Evolutionary conservation across 257 asterid genomes (phyloP), one percentile per base, ranked within the genome.

Genomic region (Mitragyna speciosa): DNA sequence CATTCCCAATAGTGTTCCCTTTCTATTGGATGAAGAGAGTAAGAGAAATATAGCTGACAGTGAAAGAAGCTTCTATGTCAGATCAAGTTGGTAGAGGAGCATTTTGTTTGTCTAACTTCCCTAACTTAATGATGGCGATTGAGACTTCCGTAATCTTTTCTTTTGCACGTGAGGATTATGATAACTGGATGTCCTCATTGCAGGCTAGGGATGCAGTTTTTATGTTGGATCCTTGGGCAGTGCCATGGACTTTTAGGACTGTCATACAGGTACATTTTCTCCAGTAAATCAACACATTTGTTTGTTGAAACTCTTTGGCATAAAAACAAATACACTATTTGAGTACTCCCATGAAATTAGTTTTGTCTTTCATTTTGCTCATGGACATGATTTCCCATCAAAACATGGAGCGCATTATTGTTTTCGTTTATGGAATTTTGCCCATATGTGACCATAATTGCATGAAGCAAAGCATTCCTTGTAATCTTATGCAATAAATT

Each of bases 231-330:
- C 98, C 91, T 4, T 94, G 97, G 98, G 82, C 77, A 69, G 97
- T 92, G 72, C 95, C 95, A 30, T 92, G 97, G 96, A 88, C 89
- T 70, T 95, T 93, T 33, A 92, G 88, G 87, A 94, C 95, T 51
- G 88, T 94, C 80, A 81, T 36, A 43, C 92, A 92, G 90, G 97
- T 73, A 31, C 41, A 33, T 28, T 24, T 28, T 72, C 26, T 47
- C n/a, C 39, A 6, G 12, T 48, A 47, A 24, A 36, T 9, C 61
- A 71, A 19, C 22, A 45, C 20, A 48, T 36, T 17, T 72, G 33
- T 16, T 48, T 52, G 31, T 10, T 30, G 68, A 61, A 33, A 59
- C 78, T 20, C n/a, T 73, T 3, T 19, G 78, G 51, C 43, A 28
- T 51, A 49, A 49, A 52, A 73, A 54, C 22, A 73, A 20, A 52